Base-by-base conservation (phyloP, 2,329 filamentous ascomycete species). In the Basipetospora chlamydospora region DNA sequence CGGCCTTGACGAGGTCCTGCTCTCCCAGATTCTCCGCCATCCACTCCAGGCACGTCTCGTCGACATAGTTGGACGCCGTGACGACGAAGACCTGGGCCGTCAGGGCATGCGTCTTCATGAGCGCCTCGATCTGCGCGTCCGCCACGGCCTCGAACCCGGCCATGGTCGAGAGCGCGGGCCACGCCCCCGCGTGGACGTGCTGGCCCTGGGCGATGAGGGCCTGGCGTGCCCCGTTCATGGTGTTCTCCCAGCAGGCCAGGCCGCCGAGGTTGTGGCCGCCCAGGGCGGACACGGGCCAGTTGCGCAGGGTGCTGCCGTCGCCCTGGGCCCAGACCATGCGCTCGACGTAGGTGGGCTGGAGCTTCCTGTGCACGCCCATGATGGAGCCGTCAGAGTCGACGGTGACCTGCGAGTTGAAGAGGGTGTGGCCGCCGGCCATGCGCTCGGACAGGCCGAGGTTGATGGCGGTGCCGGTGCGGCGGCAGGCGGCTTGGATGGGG, bases 301-400 rank as follows among this genome's bases (percentile, higher is more conserved):
- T 25, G 22, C 49, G 51, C 4, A 73, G 43, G 0, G 68, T 68
- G 20, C 60, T 39, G 0, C 67, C 68, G 43, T 73, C 68, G 0
- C 68, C 68, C 2, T 59, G 58, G 1, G 55, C 54, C 68, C 68
- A 73, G 0, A 60, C 66, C 16, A 73, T 43, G 42, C 71, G 72
- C 49, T 73, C 70, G 40, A 63, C 72, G 46, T 70, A 73, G 0
- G 67, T 73, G 0, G 68, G 65, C 47, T 67, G 56, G 1, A 73
- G 47, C 38, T 73, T 73, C 1, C 68, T 54, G 39, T 72, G 66
- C 38, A 71, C 67, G 0, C 64, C 57, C 2, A 67, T 39, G 2
- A 71, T 51, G 3, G 62, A 45, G 1, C 68, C 67, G 3, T 56
- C 41, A 2, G 46, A 41, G 1, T 51, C 52, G 29, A 73, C 64